Conservation (phyloP, 1,284 basidiomycete genomes). For the Ustilago esculenta region DNA sequence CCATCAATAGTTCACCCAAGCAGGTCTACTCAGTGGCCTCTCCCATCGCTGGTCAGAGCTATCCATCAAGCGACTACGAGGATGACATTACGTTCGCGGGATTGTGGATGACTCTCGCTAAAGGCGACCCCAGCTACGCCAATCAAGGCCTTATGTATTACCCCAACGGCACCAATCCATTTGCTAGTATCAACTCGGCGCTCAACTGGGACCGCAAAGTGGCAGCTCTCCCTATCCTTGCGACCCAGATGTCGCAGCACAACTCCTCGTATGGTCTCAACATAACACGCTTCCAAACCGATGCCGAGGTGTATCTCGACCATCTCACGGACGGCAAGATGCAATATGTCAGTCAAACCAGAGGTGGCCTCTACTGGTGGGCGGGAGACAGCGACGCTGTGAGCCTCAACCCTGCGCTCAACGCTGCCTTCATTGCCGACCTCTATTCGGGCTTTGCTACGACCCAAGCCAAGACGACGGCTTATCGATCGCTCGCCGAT, state of each 20-base stretch:
- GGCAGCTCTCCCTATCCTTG: conserved; percentile 79
- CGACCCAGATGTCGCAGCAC: conserved; percentile 69
- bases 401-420: conserved; percentile 85
- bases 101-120: conserved; percentile 78
- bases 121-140: conserved; percentile 74
- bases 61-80: conserved; percentile 75
- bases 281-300: conserved; percentile 75
- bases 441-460: conserved; percentile 76
- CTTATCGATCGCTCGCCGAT: conserved; percentile 79
- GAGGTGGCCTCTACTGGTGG: conserved; percentile 82
- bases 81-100: conserved; percentile 74
- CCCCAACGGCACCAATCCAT: conserved; percentile 70
- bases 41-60: conserved; percentile 75
- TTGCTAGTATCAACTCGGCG: conserved; percentile 72
- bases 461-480: conserved; percentile 71
- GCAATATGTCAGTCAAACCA: conserved; percentile 62
- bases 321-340: conserved; percentile 73
- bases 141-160: conserved; percentile 76
- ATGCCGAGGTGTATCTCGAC: conserved; percentile 82
- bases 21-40: conserved; percentile 73
- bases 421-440: conserved; percentile 81
- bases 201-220: conserved; percentile 91
- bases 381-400: conserved; percentile 80
- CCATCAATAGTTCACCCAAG: conserved; percentile 70
- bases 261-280: conserved; percentile 74